Percentiles rank a stretch among this genome's conserved stretches.
Conservation (phyloP, 352 stramenopile species). For the Phytophthora podocarpi region DNA sequence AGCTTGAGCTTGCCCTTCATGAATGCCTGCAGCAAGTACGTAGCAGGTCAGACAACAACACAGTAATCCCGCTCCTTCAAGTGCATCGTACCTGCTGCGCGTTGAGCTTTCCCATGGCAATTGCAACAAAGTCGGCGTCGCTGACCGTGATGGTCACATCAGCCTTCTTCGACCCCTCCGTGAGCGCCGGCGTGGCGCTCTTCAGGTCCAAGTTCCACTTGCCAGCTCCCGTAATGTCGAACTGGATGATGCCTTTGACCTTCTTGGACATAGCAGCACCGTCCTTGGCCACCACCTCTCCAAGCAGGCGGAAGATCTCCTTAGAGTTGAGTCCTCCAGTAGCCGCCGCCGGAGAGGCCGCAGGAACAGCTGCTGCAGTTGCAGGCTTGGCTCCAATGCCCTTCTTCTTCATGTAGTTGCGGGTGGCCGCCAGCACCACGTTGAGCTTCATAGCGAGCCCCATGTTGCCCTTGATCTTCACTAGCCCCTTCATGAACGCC, state of each 20-base stretch:
- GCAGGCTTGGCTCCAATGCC: constrained; percentile 24
- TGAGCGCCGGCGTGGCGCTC: constrained; percentile 56
- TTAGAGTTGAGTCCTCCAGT: constrained; percentile 59
- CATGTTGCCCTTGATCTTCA: constrained; percentile 97
- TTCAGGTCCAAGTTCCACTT: constrained; percentile 87
- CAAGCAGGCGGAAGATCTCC: constrained; percentile 72
- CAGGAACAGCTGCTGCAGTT: constrained; percentile 21
- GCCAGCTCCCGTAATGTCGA: constrained; percentile 71
- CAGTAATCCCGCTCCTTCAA: not conserved
- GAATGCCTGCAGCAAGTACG: constrained; percentile 74
- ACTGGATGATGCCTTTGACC: constrained; percentile 84
- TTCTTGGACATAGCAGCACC: constrained; percentile 70
- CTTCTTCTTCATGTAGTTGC: constrained; percentile 82
- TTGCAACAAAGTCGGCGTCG: constrained; percentile 82
- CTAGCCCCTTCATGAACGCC: constrained; percentile 94
- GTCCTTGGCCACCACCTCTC: constrained; percentile 61
- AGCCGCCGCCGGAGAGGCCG: constrained; percentile 5
- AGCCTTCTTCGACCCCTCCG: constrained; percentile 67
- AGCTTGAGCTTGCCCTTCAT: constrained; percentile 96
- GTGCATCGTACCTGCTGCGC: constrained; percentile 65
- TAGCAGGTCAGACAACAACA: constrained; percentile 6
- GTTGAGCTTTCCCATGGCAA: constrained; percentile 89
- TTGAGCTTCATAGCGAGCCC: constrained; percentile 94
- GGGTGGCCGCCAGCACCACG: constrained; percentile 84
- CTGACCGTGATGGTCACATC: constrained; percentile 80